phyloP scores from a whole-genome alignment of 2,329 filamentous ascomycete species.

The Aspergillus sergii region DNA sequence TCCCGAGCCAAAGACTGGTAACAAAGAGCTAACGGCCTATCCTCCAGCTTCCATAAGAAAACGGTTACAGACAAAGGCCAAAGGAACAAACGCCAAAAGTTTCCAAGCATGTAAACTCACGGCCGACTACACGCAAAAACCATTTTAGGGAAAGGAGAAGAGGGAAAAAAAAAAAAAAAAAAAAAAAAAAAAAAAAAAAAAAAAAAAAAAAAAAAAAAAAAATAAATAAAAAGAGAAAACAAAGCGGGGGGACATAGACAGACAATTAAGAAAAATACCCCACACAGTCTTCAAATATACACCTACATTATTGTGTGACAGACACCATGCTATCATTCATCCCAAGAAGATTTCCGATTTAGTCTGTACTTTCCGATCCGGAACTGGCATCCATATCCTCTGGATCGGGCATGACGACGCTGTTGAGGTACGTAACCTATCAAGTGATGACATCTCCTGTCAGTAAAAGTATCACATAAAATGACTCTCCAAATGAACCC shows the following conservation, averaged over 20 bases:
- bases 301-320: slow-evolving; percentile 9
- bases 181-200: no score
- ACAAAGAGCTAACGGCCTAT: slow-evolving; percentile 1
- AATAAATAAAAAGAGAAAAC: neutral
- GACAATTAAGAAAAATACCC: slow-evolving; percentile 9
- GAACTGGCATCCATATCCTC: slow-evolving; percentile 47
- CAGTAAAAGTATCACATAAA: slow-evolving; percentile 21
- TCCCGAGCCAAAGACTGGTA: neutral
- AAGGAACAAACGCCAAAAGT: neutral
- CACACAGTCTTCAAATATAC: slow-evolving; percentile 6
- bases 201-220: slow-evolving; percentile 4
- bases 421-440: slow-evolving; percentile 72
- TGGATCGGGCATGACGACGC: slow-evolving; percentile 72
- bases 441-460: slow-evolving; percentile 24
- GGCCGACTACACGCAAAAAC: neutral
- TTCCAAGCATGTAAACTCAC: neutral
- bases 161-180: slow-evolving; percentile 3
- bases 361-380: slow-evolving; percentile 28
- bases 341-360: slow-evolving; percentile 1
- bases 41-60: slow-evolving; percentile 4
- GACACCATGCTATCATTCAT: slow-evolving; percentile 1
- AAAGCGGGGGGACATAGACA: neutral
- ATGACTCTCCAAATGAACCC: slow-evolving; percentile 6
- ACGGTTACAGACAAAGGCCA: slow-evolving; percentile 6
- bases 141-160: slow-evolving; percentile 3